Evolutionary conservation across 345 rosid species (phyloP), one percentile per base, ranked within the genome.

Genomic region (Acer saccharum): DNA sequence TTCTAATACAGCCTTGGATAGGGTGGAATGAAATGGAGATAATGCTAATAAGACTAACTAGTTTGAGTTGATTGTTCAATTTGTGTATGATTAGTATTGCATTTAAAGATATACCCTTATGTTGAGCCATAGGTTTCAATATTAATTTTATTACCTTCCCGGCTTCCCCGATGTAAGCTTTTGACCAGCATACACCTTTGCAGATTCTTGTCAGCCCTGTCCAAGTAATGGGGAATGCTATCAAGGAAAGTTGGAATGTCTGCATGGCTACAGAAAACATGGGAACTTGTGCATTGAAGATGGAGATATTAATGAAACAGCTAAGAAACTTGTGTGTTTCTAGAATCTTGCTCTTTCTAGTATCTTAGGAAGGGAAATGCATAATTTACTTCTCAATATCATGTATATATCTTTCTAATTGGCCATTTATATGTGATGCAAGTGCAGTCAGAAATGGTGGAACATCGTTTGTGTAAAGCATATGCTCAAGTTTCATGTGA

Each of bases 161-260:
- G 10, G 12, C 18, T 29, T 7, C 41, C 9, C 21, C 14, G 12
- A 16, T 41, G n/a, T 48, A 39, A 60, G 58, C 20, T 75, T 55
- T 52, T 73, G 27, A 77, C 41, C 13, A 46, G 21, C 41, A 18
- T 17, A 62, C 23, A 2, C 65, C 43, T 17, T 83, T 72, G 52
- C 90, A 93, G 98, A 93, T 84, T 74, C 71, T 35, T 95, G 98
- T 78, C 91, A 91, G 79, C 89, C 98, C 11, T 93, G 98, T 79
- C 98, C 96, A 12, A 69, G 71, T 44, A 83, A 93, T 70, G 96
- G 95, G 21, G 86, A 87, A 80, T 93, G 98, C 80, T 73, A 79
- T 77, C 85, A 89, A 74, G 94, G 96, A 21, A 81, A 87, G 74
- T 75, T 95, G 89, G 86, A 90, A 77, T 95, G 98, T 83, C 64